phyloP scores from a whole-genome alignment of 2,329 filamentous ascomycete species.

The Verticillium zaregamsianum region DNA sequence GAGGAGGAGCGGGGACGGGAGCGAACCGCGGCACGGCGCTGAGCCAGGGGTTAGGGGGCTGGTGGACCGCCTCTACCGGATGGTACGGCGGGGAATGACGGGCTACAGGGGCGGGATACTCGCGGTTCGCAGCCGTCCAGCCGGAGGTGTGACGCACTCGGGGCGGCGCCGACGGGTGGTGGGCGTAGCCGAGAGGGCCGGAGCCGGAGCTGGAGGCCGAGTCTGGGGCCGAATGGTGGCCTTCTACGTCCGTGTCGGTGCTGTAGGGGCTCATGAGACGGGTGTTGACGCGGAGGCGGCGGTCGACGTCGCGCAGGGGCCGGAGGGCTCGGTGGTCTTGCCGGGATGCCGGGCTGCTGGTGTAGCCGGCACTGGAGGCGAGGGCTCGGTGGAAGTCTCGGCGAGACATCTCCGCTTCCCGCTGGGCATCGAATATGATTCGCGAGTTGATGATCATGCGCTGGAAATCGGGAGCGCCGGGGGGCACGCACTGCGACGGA shows the following conservation, averaged over 20 bases:
- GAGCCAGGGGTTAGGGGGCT: constrained; percentile 33
- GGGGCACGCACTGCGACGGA: constrained; percentile 63
- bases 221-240: constrained; percentile 19
- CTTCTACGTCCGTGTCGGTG: constrained; percentile 36
- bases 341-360: neutral
- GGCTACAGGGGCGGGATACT: neutral
- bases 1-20: constrained; percentile 3
- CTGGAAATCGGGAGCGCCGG: constrained; percentile 59
- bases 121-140: constrained; percentile 24
- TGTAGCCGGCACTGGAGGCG: constrained; percentile 5
- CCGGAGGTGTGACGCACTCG: constrained; percentile 9
- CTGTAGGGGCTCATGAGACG: constrained; percentile 30
- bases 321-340: constrained; percentile 6
- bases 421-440: constrained; percentile 49
- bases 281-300: constrained; percentile 18
- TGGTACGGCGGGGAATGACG: neutral
- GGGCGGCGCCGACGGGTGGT: neutral
- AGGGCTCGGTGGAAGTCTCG: constrained; percentile 23
- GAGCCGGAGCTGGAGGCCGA: constrained; percentile 12
- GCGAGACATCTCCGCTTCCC: constrained; percentile 42
- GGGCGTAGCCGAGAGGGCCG: constrained; percentile 7
- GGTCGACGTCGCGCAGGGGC: constrained; percentile 17
- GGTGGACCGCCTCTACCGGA: constrained; percentile 11
- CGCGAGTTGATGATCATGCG: constrained; percentile 61
- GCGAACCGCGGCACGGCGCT: constrained; percentile 39